phyloP scores from a whole-genome alignment of 2,329 filamentous ascomycete species.

The Colletotrichum siamense region DNA sequence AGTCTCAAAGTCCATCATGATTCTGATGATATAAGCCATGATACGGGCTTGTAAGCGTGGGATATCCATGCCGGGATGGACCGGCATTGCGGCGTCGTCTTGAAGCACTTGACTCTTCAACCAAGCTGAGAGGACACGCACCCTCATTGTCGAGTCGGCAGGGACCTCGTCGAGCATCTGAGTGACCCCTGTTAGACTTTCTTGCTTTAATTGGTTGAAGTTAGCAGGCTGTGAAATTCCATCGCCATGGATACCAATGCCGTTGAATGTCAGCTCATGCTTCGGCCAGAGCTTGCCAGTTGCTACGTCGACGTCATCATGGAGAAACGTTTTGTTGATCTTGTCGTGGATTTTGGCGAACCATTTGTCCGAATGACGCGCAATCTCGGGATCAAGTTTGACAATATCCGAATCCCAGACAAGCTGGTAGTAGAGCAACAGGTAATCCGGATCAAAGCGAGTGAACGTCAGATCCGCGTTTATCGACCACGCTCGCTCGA shows the following conservation, averaged over 20 bases:
- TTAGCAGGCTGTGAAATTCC: background rate
- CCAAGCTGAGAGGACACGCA: conserved; percentile 8
- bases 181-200: background rate
- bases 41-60: conserved; percentile 5
- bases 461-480: conserved; percentile 23
- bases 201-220: background rate
- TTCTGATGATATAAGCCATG: conserved; percentile 8
- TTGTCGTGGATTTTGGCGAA: background rate
- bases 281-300: background rate
- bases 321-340: background rate
- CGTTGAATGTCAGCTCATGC: background rate
- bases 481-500: conserved; percentile 24
- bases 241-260: background rate
- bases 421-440: conserved; percentile 22
- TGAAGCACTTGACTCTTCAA: background rate
- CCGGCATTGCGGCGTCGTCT: background rate
- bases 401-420: conserved; percentile 22
- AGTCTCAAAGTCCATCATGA: conserved; percentile 2
- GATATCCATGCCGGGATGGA: background rate
- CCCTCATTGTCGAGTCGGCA: background rate
- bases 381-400: background rate
- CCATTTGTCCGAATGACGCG: background rate
- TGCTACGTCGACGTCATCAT: background rate
- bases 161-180: background rate
- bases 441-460: conserved; percentile 10